Evolutionary conservation across 2,329 filamentous ascomycete genomes (phyloP).

Genomic region (Stagonosporopsis tanaceti): DNA sequence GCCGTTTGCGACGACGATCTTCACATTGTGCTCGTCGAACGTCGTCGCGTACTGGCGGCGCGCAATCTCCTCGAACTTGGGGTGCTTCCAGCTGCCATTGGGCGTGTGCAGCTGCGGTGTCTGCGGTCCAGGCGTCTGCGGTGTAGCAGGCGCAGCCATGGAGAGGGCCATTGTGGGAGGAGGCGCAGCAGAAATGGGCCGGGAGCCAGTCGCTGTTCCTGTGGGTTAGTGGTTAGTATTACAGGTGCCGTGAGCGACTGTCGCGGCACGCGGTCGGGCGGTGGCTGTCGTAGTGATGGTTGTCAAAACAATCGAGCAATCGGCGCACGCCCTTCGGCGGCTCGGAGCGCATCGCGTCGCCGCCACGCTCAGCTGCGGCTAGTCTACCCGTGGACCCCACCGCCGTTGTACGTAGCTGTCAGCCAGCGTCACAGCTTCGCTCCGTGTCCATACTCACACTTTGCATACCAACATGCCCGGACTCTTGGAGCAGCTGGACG

Average conservation of each 20-base stretch:
- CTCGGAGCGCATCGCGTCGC: slow-evolving; percentile 1
- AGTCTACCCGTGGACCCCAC: background rate
- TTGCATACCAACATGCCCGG: slow-evolving; percentile 45
- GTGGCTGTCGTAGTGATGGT: slow-evolving; percentile 20
- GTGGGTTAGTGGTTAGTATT: slow-evolving; percentile 10
- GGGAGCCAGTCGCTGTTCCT: background rate
- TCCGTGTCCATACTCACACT: background rate
- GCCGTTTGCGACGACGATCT: slow-evolving; percentile 73
- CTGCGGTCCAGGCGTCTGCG: slow-evolving; percentile 35
- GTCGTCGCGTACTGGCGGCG: slow-evolving; percentile 78
- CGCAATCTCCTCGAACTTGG: slow-evolving; percentile 85
- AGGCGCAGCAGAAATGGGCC: background rate
- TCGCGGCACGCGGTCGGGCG: slow-evolving; percentile 4
- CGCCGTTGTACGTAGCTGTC: slow-evolving; percentile 1
- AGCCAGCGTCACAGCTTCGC: background rate
- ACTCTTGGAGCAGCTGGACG: slow-evolving; percentile 73
- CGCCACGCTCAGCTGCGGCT: background rate
- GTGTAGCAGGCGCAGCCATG: slow-evolving; percentile 33
- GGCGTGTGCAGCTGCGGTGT: slow-evolving; percentile 43
- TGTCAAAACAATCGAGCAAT: slow-evolving; percentile 16
- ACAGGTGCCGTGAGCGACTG: background rate
- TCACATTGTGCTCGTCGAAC: slow-evolving; percentile 81
- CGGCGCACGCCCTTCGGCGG: slow-evolving; percentile 1
- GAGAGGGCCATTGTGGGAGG: slow-evolving; percentile 8
- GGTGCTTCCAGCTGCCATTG: slow-evolving; percentile 88